Conservation (phyloP, 305 asterid genomes). For the Striga hermonthica region DNA sequence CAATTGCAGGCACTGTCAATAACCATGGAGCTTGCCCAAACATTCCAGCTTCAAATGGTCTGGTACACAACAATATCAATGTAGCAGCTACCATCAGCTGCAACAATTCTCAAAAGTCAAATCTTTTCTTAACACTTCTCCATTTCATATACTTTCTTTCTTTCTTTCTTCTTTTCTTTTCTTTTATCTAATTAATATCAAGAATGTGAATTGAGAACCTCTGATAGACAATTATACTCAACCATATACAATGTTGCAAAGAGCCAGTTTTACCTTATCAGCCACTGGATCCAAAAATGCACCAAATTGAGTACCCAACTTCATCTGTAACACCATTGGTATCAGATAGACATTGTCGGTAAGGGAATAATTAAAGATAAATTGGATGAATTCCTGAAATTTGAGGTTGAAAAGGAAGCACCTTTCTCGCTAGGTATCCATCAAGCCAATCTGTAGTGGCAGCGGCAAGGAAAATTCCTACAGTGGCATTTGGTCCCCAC, state of each 20-base stretch:
- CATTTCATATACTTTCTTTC: too few relatives aligned
- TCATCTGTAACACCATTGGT: slow-evolving; percentile 60
- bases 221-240: neutral
- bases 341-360: slow-evolving; percentile 22
- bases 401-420: slow-evolving; percentile 33
- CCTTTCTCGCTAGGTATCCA: slow-evolving; percentile 95
- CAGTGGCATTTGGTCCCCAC: slow-evolving; percentile 87
- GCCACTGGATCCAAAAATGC: slow-evolving; percentile 99
- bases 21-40: slow-evolving; percentile 77
- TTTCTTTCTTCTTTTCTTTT: neutral
- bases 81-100: slow-evolving; percentile 99
- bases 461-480: slow-evolving; percentile 76
- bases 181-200: neutral
- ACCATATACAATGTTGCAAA: too few relatives aligned
- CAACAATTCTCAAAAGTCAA: slow-evolving; percentile 21
- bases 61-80: slow-evolving; percentile 81
- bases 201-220: slow-evolving; percentile 4
- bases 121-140: neutral
- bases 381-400: slow-evolving; percentile 21
- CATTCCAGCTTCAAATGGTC: slow-evolving; percentile 65
- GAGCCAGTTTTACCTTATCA: slow-evolving; percentile 61
- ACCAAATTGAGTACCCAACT: slow-evolving; percentile 85
- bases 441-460: slow-evolving; percentile 98
- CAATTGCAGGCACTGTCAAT: slow-evolving; percentile 75
- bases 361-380: slow-evolving; percentile 23